phyloP scores from a whole-genome alignment of 75 land plant genomes.

The Picea sitchensis region DNA sequence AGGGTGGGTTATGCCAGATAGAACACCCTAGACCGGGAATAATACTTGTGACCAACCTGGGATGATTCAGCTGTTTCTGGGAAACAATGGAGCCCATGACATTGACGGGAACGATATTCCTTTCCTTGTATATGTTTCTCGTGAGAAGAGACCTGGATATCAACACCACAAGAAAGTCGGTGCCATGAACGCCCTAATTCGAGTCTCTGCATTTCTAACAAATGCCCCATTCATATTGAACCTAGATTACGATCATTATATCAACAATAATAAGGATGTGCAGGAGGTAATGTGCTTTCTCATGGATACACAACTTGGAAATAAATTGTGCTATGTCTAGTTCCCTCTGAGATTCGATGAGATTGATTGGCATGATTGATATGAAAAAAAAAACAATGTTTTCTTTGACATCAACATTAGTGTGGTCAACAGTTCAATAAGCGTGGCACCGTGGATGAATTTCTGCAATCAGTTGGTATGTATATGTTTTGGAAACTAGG shows the following conservation, averaged over 20 bases:
- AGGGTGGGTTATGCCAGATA: conserved; percentile 26
- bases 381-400: conserved; percentile 68
- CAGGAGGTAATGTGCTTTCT: conserved; percentile 91
- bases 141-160: conserved; percentile 81
- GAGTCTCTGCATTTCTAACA: conserved; percentile 77
- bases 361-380: conserved; percentile 68
- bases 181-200: conserved; percentile 79
- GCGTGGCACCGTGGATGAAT: conserved; percentile 44
- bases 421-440: conserved; percentile 44
- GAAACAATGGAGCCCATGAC: conserved; percentile 56
- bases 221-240: conserved; percentile 79
- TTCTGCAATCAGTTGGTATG: conserved; percentile 29
- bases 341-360: conserved; percentile 83
- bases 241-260: conserved; percentile 78
- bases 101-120: conserved; percentile 72
- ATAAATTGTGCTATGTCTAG: conserved; percentile 60
- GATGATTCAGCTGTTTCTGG: conserved; percentile 55
- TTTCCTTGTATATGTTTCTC: conserved; percentile 65
- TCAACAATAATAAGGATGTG: conserved; percentile 80
- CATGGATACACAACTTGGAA: conserved; percentile 73
- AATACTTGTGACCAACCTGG: conserved; percentile 23
- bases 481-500: conserved; percentile 41
- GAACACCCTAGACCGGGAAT: conserved; percentile 24
- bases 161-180: conserved; percentile 85
- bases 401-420: conserved; percentile 45